Base-by-base conservation (phyloP, 768 basidiomycete species). In the Trametes punicea region DNA sequence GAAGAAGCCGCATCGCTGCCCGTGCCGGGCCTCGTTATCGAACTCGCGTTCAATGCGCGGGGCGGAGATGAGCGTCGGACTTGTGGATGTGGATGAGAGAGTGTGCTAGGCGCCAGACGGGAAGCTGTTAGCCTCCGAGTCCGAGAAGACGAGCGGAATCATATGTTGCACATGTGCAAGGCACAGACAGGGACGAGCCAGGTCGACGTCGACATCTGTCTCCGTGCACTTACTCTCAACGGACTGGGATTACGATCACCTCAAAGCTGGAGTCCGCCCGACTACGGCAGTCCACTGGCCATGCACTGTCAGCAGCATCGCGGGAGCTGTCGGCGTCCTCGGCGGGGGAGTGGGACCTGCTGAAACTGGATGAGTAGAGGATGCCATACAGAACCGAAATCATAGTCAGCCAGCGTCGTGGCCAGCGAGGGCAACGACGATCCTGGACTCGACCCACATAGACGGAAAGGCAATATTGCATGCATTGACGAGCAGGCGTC, bases 151-250 rank as follows among this genome's bases (percentile, higher is more conserved):
- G 51, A 15, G 52, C 52, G n/a, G 21, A 20, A 54, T 46, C 52
- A 54, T 54, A 54, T 46, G 52, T 46, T 20, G 44, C 52, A 54
- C 44, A 46, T 39, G 44, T 26, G 13, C 34, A 29, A 46, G 52
- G 52, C 36, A 46, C 44, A 29, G 30, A 44, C 42, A 44, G 42
- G 25, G 42, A 44, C 42, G n/a, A n/a, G n/a, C n/a, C n/a, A n/a
- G n/a, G n/a, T n/a, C 23, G 42, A 21, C 11, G 42, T 15, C 23
- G 21, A 44, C 23, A 8, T 44, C 42, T 44, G 3, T 27, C 39
- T 16, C 11, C 13, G 16, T 36, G 13, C 4, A n/a, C 34, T 36
- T 10, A 8, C 34, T 36, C 13, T 36, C n/a, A n/a, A n/a, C n/a
- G n/a, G n/a, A n/a, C n/a, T n/a, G n/a, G n/a, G n/a, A n/a, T n/a